Base-by-base conservation (phyloP, 2,329 filamentous ascomycete species). In the Aphanoascus verrucosus region DNA sequence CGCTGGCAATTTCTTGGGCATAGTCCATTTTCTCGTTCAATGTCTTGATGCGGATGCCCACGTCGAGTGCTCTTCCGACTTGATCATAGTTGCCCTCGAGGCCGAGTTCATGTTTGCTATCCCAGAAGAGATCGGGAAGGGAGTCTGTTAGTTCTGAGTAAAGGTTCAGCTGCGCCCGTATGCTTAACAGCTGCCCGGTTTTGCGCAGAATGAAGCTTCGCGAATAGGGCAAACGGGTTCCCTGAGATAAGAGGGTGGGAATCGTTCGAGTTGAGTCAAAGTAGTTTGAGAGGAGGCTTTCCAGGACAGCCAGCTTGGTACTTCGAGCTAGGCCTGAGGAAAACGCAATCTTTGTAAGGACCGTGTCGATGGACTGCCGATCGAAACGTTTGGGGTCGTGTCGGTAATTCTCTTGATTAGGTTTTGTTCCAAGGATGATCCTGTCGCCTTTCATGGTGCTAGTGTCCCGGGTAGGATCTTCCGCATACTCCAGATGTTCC, bases 11-110 rank as follows among this genome's bases (percentile, higher is more conserved):
- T 68, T 97, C 91, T 64, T 93, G 87, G 0, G 91, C 93, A 67
- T 98, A 97, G 64, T 95, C 91, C 81, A 98, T 94, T 73, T 94
- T 94, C 72, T 94, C 88, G 67, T 98, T 98, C 61, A 97, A 72
- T 15, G 88, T 83, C 63, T 86, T 87, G 71, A 97, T 97, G 49
- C 93, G 80, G 23, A 93, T 87, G 34, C 87, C 86, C 20, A 97
- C 90, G 68, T 97, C 93, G 35, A 98, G 77, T 0, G 89, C 88
- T 52, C 84, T 82, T 40, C 91, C 90, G 40, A 96, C 88, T 68
- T 93, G 86, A 61, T 95, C 90, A 68, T 97, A 98, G 72, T 96
- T 97, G 31, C 85, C 86, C 68, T 96, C 93, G 1, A 98, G 77
- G 0, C 89, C 87, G 1, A 96, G 80, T 67, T 96, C 90, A 62